Conservation (phyloP, 2,329 filamentous ascomycete genomes). For the Colletotrichum graminicola region DNA sequence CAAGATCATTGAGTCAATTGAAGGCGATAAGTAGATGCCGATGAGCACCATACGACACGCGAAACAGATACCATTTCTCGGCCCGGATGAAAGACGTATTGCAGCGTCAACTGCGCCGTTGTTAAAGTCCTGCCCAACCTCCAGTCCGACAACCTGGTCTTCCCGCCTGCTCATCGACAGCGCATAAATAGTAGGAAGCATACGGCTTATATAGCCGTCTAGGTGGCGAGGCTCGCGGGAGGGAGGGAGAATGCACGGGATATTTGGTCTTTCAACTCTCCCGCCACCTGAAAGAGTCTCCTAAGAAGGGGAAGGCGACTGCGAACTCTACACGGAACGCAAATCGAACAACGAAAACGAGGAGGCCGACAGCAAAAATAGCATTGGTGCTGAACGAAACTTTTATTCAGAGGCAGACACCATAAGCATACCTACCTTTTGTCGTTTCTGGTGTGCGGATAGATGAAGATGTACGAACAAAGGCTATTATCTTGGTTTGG, state of each 20-base stretch:
- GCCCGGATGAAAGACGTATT: background rate
- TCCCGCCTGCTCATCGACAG: background rate
- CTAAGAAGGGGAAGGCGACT: background rate
- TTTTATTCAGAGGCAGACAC: background rate
- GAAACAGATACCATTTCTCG: background rate
- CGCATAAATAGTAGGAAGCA: background rate
- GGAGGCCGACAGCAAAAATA: too few species aligned
- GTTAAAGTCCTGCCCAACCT: background rate
- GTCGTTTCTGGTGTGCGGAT: background rate
- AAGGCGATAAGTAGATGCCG: background rate
- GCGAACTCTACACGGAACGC: background rate
- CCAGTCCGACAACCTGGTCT: background rate
- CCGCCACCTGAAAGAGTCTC: background rate
- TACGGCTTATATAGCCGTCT: background rate
- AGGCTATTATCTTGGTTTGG: background rate
- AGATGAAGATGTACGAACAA: background rate
- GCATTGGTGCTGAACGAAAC: too few species aligned
- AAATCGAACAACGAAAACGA: background rate
- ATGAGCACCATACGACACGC: background rate
- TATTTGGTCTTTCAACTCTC: background rate
- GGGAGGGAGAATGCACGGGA: background rate
- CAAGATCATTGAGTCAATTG: background rate
- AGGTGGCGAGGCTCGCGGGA: background rate
- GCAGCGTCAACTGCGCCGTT: background rate
- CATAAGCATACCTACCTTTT: background rate